Evolutionary conservation across 2,329 filamentous ascomycete genomes (phyloP).

Genomic region (Sporothrix schenckii): DNA sequence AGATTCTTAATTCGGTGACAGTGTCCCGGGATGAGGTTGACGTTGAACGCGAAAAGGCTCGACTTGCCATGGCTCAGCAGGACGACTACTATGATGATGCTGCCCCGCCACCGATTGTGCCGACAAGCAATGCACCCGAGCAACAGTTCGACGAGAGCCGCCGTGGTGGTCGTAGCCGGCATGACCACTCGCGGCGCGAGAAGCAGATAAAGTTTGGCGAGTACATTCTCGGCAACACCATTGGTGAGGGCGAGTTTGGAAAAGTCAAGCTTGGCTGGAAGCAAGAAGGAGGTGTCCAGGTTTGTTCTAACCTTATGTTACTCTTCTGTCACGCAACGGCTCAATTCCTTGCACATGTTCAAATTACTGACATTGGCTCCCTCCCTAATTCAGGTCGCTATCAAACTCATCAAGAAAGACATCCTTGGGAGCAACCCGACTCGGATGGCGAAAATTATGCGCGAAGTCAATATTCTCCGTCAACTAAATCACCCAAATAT

Average conservation of each 20-base stretch:
- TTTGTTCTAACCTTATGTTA: conserved; percentile 41
- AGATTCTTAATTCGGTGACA: conserved; percentile 75
- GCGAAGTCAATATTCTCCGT: conserved; percentile 92
- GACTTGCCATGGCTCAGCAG: conserved; percentile 63
- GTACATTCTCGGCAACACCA: conserved; percentile 92
- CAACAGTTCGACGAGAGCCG: conserved; percentile 49
- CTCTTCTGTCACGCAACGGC: not conserved
- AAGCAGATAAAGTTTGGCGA: conserved; percentile 92
- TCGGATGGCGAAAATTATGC: conserved; percentile 92
- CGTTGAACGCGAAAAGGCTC: conserved; percentile 69
- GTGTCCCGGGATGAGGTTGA: conserved; percentile 76
- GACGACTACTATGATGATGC: conserved; percentile 52
- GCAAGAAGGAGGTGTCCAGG: conserved; percentile 85
- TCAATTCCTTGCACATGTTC: not conserved
- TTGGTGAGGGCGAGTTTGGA: conserved; percentile 97
- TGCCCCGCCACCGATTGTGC: conserved; percentile 50
- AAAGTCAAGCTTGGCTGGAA: conserved; percentile 99
- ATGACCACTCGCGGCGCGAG: conserved; percentile 62
- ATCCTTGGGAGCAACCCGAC: conserved; percentile 85
- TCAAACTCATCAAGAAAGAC: conserved; percentile 95
- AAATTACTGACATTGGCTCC: no score
- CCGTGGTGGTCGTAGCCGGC: conserved; percentile 58
- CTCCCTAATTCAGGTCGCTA: conserved; percentile 70
- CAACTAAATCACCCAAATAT: conserved; percentile 90
- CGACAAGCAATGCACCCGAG: conserved; percentile 38